Conservation (phyloP, 495 filamentous ascomycete species). For the Niebla homalea region DNA sequence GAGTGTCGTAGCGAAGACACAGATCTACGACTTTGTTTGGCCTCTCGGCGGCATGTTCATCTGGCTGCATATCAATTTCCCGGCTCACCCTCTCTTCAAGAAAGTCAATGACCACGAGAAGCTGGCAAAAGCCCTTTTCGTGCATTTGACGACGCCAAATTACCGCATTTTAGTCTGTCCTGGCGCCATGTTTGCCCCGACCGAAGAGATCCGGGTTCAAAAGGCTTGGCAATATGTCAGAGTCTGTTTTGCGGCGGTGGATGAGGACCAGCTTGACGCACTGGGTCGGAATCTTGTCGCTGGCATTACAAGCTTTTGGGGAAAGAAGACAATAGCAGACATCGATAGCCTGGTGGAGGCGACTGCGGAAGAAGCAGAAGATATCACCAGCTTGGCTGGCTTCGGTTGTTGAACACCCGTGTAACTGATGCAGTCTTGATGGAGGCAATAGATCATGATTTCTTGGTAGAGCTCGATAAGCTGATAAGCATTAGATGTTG, state of each 20-base stretch:
- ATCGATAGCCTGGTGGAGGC: constrained; percentile 37
- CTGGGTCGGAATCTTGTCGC: constrained; percentile 49
- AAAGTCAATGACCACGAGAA: constrained; percentile 23
- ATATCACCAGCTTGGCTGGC: neutral
- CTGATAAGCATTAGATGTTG: no score
- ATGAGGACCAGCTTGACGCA: constrained; percentile 47
- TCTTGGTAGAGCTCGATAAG: no score
- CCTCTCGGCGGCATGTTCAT: constrained; percentile 91
- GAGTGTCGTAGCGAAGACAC: constrained; percentile 51
- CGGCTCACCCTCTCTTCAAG: constrained; percentile 54
- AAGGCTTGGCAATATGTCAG: constrained; percentile 54
- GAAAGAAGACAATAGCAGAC: constrained; percentile 48
- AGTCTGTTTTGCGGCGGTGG: constrained; percentile 77
- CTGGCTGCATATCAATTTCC: constrained; percentile 60
- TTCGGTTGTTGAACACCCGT: no score
- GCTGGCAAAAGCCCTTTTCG: constrained; percentile 53
- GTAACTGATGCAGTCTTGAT: no score
- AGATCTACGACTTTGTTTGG: constrained; percentile 60
- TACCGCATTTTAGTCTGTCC: constrained; percentile 52
- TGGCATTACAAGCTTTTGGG: constrained; percentile 63
- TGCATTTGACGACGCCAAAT: constrained; percentile 54
- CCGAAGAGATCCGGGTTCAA: constrained; percentile 34
- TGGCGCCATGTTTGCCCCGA: constrained; percentile 60
- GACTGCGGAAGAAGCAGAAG: constrained; percentile 13
- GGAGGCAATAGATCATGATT: no score